Evolutionary conservation across 2,329 filamentous ascomycete species (phyloP).

Genomic region (Arthroderma sp.): DNA sequence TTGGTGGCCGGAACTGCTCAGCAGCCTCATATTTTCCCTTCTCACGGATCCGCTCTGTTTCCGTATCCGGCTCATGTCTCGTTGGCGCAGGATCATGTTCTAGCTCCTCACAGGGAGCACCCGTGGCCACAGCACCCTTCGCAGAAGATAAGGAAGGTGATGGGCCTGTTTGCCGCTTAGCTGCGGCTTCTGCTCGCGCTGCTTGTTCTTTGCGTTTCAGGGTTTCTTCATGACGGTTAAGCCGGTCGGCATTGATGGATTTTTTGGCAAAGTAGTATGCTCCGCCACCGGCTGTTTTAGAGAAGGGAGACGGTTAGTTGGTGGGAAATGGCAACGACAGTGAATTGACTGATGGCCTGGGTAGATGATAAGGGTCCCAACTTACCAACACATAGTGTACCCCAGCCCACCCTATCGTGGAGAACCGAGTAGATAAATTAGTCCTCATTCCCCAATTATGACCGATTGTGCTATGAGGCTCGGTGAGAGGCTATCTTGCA

Average conservation of each 20-base stretch:
- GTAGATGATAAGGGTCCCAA: constrained; percentile 16
- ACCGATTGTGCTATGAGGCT: no score
- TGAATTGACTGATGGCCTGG: not conserved
- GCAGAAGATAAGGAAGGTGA: not conserved
- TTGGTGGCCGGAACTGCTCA: constrained; percentile 60
- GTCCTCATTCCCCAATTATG: no score
- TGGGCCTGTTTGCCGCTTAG: not conserved
- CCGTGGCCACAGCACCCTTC: constrained; percentile 18
- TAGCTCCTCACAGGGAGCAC: constrained; percentile 56
- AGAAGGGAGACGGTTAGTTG: constrained; percentile 8
- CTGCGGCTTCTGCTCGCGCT: constrained; percentile 7
- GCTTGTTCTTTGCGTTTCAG: constrained; percentile 20
- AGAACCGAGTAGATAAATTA: no score
- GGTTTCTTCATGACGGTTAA: constrained; percentile 52
- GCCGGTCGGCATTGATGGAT: constrained; percentile 82
- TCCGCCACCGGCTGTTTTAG: constrained; percentile 58
- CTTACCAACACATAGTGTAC: constrained; percentile 67
- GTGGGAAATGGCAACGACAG: not conserved
- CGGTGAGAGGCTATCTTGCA: not conserved
- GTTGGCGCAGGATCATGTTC: constrained; percentile 74
- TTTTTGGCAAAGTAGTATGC: constrained; percentile 95
- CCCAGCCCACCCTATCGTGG: constrained; percentile 68
- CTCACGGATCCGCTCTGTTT: constrained; percentile 52
- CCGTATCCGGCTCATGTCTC: constrained; percentile 61
- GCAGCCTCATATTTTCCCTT: constrained; percentile 84